phyloP scores from a whole-genome alignment of 805 yeast species.

The Pichia sporocuriosa region DNA sequence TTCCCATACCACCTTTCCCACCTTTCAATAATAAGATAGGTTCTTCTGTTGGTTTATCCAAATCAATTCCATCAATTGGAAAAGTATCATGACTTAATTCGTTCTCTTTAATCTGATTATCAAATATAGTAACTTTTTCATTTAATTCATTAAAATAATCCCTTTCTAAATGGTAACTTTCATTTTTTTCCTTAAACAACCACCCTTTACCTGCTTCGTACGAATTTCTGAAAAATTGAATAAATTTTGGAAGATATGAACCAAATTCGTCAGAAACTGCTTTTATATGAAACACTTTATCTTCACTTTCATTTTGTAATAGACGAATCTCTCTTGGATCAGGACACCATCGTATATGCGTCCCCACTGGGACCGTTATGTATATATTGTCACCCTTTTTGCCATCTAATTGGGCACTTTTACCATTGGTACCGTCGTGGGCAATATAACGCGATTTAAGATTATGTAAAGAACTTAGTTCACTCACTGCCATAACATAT shows the following conservation, averaged over 20 bases:
- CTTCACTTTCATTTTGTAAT: conserved; percentile 14
- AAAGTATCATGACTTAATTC: conserved; percentile 63
- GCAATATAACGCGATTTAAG: conserved; percentile 65
- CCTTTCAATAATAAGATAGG: conserved; percentile 74
- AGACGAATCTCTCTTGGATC: conserved; percentile 46
- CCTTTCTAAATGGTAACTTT: conserved; percentile 57
- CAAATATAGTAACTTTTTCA: conserved; percentile 58
- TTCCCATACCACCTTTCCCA: conserved; percentile 93
- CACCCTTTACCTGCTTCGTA: conserved; percentile 76
- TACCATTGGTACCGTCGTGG: conserved; percentile 64
- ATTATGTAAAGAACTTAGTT: conserved; percentile 64
- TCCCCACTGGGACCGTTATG: conserved; percentile 88
- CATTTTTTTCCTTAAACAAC: conserved; percentile 75
- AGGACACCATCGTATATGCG: conserved; percentile 79
- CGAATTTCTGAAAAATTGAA: conserved; percentile 61
- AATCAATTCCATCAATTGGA: conserved; percentile 79
- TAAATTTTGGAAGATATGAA: conserved; percentile 30
- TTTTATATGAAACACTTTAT: conserved; percentile 23
- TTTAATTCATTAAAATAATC: conserved; percentile 63
- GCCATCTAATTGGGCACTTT: conserved; percentile 79
- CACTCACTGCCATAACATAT: conserved; percentile 73
- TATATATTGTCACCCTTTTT: conserved; percentile 70
- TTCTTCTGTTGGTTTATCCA: conserved; percentile 48
- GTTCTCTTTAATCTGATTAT: conserved; percentile 45
- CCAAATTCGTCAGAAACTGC: conserved; percentile 19